Conservation (phyloP, 805 yeast genomes). For the Yamadazyma philogaea region DNA sequence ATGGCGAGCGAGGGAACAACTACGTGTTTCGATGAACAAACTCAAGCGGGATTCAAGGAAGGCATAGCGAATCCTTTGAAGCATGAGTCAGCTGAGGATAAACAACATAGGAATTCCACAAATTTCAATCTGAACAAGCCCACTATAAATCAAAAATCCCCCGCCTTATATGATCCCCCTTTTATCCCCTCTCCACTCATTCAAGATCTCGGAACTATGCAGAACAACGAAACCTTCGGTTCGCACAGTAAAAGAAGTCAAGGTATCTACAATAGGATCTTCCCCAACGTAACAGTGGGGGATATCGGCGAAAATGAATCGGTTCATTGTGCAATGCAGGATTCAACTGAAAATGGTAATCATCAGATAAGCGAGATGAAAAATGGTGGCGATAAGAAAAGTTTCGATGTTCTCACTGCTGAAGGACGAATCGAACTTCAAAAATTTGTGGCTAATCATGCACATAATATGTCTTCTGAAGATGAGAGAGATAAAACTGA, state of each 20-base stretch:
- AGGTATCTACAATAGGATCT: not conserved
- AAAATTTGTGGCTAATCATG: conserved; percentile 14
- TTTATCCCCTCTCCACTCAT: not conserved
- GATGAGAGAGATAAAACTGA: not conserved
- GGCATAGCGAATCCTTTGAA: not conserved
- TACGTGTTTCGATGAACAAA: not conserved
- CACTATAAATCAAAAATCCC: not conserved
- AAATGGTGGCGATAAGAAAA: not conserved
- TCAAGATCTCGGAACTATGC: not conserved
- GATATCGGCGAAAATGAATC: not conserved
- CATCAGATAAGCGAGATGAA: not conserved
- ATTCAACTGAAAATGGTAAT: not conserved
- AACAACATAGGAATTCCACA: not conserved
- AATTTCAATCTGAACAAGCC: not conserved
- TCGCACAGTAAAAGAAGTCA: not conserved
- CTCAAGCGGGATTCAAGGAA: not conserved
- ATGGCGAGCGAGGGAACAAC: not conserved
- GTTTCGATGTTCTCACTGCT: conserved; percentile 27
- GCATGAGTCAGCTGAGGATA: not conserved
- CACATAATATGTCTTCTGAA: not conserved
- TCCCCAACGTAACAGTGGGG: not conserved
- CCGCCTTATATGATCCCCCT: not conserved
- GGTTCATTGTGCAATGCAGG: not conserved
- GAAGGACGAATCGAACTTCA: conserved; percentile 27
- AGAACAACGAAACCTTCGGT: not conserved